Evolutionary conservation across 2,329 filamentous ascomycete genomes (phyloP), one percentile per base, ranked within the genome.

Genomic region (Stagonosporopsis rhizophila): DNA sequence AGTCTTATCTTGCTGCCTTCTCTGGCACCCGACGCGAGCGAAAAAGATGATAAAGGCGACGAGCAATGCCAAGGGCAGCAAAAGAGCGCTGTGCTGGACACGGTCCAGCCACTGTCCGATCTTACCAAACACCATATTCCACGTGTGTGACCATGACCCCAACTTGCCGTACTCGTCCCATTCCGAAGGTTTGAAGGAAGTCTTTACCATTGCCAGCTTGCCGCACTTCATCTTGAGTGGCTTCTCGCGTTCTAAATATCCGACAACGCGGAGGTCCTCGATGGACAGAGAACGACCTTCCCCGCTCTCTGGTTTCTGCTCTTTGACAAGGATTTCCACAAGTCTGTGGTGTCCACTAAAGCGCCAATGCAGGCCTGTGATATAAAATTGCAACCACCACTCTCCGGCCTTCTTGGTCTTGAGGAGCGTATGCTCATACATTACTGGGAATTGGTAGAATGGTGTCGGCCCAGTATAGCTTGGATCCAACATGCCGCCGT

Each of bases 111-210:
- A 59, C 14, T 50, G 34, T 9, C 35, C 40, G n/a, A 59, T 48
- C 23, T 49, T 61, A 28, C 45, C 58, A 30, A 56, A 15, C 5
- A 68, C 17, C 25, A 60, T n/a, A 45, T 60, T 57, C 60, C 48
- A 62, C 14, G 42, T 47, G 46, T 66, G 60, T 15, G 56, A 41
- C 56, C 52, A 64, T 1, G 71, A 67, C 19, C 69, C 70, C 25
- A 69, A 56, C 45, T 64, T 62, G 48, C 70, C 70, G 52, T 66
- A 69, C 28, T 62, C 50, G 44, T 74, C 71, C 71, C 71, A 73
- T 28, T 72, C 65, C 12, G 56, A 44, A 1, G 70, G 69, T 17
- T 71, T 65, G 50, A 62, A 73, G 3, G 52, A 32, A 0, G 67
- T 71, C 34, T 52, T 51, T n/a, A 65, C 32, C 56, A 69, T 67